Evolutionary conservation across 2,329 filamentous ascomycete genomes (phyloP).

Genomic region (Purpureocillium takamizusanense): DNA sequence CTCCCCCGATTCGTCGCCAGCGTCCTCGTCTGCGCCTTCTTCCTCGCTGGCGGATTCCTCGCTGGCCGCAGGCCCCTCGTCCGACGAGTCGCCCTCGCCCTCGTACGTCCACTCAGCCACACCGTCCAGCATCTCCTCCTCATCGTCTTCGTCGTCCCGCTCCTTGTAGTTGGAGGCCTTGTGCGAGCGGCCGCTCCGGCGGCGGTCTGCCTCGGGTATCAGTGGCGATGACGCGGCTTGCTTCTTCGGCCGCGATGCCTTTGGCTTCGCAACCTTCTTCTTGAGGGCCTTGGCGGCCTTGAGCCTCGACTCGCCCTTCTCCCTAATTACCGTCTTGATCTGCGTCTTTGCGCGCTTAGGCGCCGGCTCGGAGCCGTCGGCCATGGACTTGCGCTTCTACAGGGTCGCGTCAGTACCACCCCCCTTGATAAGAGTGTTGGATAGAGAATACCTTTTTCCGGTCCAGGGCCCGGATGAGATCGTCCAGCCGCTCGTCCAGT

Average conservation of each 20-base stretch:
- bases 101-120: conserved; percentile 51
- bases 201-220: conserved; percentile 35
- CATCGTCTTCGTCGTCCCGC: conserved; percentile 47
- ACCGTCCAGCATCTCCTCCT: conserved; percentile 52
- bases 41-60: conserved; percentile 13
- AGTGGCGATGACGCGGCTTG: conserved; percentile 12
- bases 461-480: conserved; percentile 54
- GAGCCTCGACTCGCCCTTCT: conserved; percentile 24
- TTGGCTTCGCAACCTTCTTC: conserved; percentile 23
- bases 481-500: conserved; percentile 67
- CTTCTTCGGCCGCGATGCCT: conserved; percentile 18
- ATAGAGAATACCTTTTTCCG: conserved; percentile 52
- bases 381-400: conserved; percentile 48
- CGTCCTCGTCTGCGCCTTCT: conserved; percentile 10
- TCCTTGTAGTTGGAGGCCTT: conserved; percentile 43
- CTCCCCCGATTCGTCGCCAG: conserved; percentile 8
- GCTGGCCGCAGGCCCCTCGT: conserved; percentile 12
- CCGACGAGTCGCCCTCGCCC: conserved; percentile 23
- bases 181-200: conserved; percentile 45
- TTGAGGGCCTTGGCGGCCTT: conserved; percentile 23
- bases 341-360: conserved; percentile 28
- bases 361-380: conserved; percentile 37
- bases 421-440: conserved; percentile 1
- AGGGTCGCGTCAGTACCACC: conserved; percentile 16
- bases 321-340: conserved; percentile 24